A percentile compares a stretch with the other conserved stretches of the same genome.
phyloP scores from a whole-genome alignment of 2,329 filamentous ascomycete species.

The Colletotrichum limetticola region DNA sequence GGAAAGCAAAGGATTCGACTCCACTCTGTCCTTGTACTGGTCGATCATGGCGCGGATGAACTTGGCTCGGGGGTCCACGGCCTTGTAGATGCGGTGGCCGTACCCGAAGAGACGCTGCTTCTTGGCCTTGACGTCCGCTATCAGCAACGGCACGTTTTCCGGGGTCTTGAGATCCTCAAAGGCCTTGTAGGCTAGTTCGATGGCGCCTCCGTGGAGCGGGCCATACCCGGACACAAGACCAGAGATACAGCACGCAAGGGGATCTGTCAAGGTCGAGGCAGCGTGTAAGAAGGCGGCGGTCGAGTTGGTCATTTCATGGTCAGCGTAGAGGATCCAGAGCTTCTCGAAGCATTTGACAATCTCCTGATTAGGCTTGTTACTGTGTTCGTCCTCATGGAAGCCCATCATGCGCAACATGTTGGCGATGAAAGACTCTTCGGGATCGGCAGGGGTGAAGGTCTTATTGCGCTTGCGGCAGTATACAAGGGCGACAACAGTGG shows the following conservation, averaged over 20 bases:
- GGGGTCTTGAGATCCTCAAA: slow-evolving; percentile 49
- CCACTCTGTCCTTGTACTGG: slow-evolving; percentile 33
- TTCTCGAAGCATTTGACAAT: slow-evolving; percentile 43
- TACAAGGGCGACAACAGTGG: slow-evolving; percentile 17
- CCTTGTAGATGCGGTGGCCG: slow-evolving; percentile 51
- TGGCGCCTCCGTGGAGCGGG: slow-evolving; percentile 58
- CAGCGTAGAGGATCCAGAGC: slow-evolving; percentile 56
- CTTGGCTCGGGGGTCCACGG: slow-evolving; percentile 48
- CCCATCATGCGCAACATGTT: slow-evolving; percentile 50
- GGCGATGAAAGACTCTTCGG: slow-evolving; percentile 47
- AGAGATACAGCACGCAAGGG: slow-evolving; percentile 50
- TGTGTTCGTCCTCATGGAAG: background rate
- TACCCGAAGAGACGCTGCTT: slow-evolving; percentile 55
- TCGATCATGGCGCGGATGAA: slow-evolving; percentile 43
- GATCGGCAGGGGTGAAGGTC: slow-evolving; percentile 46
- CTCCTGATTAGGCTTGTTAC: slow-evolving; percentile 42
- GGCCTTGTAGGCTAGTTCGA: slow-evolving; percentile 57
- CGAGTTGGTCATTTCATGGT: slow-evolving; percentile 61
- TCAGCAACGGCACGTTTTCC: slow-evolving; percentile 49
- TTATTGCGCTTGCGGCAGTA: slow-evolving; percentile 51
- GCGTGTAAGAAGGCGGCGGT: slow-evolving; percentile 58
- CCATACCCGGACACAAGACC: slow-evolving; percentile 36
- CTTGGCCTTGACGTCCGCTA: slow-evolving; percentile 52
- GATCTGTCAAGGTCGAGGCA: slow-evolving; percentile 59
- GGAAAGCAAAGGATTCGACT: slow-evolving; percentile 45